Conservation (phyloP, 345 rosid genomes). For the Salix purpurea region DNA sequence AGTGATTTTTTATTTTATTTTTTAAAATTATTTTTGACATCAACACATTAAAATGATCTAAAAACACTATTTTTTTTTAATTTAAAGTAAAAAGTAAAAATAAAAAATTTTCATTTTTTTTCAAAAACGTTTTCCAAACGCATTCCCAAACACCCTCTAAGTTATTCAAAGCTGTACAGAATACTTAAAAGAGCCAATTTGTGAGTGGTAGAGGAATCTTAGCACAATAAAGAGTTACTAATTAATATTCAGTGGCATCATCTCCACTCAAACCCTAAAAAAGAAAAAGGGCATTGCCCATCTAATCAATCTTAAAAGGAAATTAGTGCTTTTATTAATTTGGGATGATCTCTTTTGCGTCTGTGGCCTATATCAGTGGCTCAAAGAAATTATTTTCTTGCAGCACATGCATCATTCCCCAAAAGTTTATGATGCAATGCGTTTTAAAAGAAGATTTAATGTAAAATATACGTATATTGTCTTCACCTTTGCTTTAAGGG, state of each 20-base stretch:
- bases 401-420: neutral
- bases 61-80: too few species aligned
- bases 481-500: neutral
- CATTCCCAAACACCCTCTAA: accelerated
- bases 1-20: too few species aligned
- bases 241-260: neutral
- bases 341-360: neutral
- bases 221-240: neutral
- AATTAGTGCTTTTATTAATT: neutral
- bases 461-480: neutral
- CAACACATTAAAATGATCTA: too few species aligned
- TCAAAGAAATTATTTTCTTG: neutral
- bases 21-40: too few species aligned
- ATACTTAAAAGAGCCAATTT: neutral
- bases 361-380: neutral
- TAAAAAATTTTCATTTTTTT: too few species aligned
- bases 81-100: too few species aligned
- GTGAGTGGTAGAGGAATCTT: neutral
- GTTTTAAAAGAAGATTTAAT: neutral
- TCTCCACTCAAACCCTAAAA: neutral
- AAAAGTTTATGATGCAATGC: neutral
- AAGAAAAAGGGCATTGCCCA: neutral
- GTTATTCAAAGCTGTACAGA: neutral
- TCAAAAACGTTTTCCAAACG: accelerated
- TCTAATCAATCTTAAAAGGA: slow-evolving; percentile 7